Evolutionary conservation across 1,139 yeast species (phyloP), one percentile per base, ranked within the genome.

Genomic region (Sugiyamaella grinbergsii): DNA sequence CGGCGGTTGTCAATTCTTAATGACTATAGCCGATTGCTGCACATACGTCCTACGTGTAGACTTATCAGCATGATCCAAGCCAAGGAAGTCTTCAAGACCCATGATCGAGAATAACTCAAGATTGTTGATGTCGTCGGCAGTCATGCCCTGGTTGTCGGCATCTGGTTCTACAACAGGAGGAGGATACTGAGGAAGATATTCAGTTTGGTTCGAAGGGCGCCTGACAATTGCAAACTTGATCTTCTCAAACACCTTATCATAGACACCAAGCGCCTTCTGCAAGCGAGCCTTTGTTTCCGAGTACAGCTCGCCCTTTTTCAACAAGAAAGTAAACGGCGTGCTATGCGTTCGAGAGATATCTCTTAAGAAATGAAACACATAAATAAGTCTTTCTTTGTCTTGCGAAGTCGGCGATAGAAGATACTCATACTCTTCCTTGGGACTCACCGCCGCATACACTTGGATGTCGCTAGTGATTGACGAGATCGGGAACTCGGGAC

Each of bases 31-130:
- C 10, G 88, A 85, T 58, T 83, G 81, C 59, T 82, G 87, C 5
- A 62, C 62, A 42, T 56, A 59, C 2, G 55, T 58, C 43, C 57
- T 59, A 52, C 55, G 63, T 49, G 29, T 74, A 32, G 77, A 68
- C 62, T 94, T 79, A 67, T 89, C 96, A 6, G 93, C 88, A 64
- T 88, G 96, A 63, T 93, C 96, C 65, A 93, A 74, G 19, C 91
- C 95, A 51, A 93, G 71, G 28, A 74, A 75, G 54, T 77, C 80
- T 33, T 74, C 71, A 24, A 74, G 74, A 11, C 76, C 72, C 54
- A 85, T 67, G 49, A 78, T 78, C 49, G 82, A 81, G 65, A 73
- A 85, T 26, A 90, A 70, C 11, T 76, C 72, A 41, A 79, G 60
- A 19, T 74, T 58, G n/a, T 58, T 62, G 11, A 62, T 78, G 13